Percentiles rank a stretch among this genome's conserved stretches.
Conservation (phyloP, 331 rosid species). For the Phaseolus coccineus region DNA sequence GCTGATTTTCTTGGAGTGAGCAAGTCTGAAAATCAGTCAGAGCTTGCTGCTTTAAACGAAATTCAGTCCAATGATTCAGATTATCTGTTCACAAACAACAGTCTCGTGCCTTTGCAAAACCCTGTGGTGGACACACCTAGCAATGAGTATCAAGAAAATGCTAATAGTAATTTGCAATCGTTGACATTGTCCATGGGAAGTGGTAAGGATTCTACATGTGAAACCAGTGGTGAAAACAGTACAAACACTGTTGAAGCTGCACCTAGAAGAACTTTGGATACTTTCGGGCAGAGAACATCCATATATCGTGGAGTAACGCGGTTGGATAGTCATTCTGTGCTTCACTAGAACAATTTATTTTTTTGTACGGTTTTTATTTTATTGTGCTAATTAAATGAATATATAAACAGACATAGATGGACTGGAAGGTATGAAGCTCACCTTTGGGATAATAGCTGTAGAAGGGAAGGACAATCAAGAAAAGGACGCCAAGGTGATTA, state of each 20-base stretch:
- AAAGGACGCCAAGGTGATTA: slow-evolving; percentile 95
- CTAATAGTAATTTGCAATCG: slow-evolving; percentile 68
- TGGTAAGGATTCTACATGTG: slow-evolving; percentile 75
- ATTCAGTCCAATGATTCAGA: slow-evolving; percentile 67
- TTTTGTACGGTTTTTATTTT: neutral
- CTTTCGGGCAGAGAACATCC: slow-evolving; percentile 97
- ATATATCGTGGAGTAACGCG: slow-evolving; percentile 97
- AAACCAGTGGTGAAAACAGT: slow-evolving; percentile 67
- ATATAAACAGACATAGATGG: slow-evolving; percentile 83
- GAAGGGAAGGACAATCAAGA: slow-evolving; percentile 99
- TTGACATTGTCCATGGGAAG: slow-evolving; percentile 94
- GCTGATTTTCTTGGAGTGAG: slow-evolving; percentile 97
- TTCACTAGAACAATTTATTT: neutral
- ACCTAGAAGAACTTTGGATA: slow-evolving; percentile 85
- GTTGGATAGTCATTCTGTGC: slow-evolving; percentile 40
- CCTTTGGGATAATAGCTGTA: slow-evolving; percentile 96
- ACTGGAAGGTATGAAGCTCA: slow-evolving; percentile 99
- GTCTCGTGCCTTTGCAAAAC: slow-evolving; percentile 66
- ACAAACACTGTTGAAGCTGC: slow-evolving; percentile 62
- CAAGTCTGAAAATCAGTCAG: slow-evolving; percentile 81
- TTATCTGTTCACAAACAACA: slow-evolving; percentile 63
- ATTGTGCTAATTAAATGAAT: neutral
- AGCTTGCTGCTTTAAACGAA: slow-evolving; percentile 68
- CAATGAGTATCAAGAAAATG: slow-evolving; percentile 73
- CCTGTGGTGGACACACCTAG: slow-evolving; percentile 52